Evolutionary conservation across 306 rosid species (phyloP), one percentile per base, ranked within the genome.

Genomic region (Cajanus cajan): DNA sequence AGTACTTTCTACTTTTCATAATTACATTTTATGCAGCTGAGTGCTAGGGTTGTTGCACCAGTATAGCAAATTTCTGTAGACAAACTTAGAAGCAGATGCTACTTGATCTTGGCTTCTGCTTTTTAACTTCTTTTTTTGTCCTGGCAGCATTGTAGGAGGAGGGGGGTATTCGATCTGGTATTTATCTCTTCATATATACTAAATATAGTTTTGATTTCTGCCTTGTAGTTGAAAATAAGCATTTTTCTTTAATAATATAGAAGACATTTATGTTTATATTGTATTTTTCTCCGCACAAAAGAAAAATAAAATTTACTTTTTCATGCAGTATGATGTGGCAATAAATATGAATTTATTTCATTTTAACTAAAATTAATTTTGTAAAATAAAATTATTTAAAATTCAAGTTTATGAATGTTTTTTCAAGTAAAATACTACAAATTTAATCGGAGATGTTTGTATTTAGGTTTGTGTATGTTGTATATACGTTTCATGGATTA

Each of bases 11-110:
- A 50, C 14, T 64, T 78, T 25, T 63, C 61, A 55, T 70, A 7
- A 39, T 14, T 67, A 75, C 64, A 80, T 34, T 54, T 74, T 77
- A 62, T 77, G 82, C 84, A 69, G 83, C 65, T 63, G 62, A 24
- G 75, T 73, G 83, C 68, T 9, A 12, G 48, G 76, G 80, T 78
- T 83, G 70, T 48, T 73, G 84, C 81, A 57, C 70, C 74, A 58
- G 73, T 31, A 31, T 71, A 37, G 73, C 69, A 8, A 57, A 45
- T 61, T 45, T 51, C 59, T 11, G 4, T 67, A 39, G 66, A 79
- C 62, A 77, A 67, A 40, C 62, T 39, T 40, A 11, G 58, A 55
- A 70, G 67, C 37, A 37, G 74, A 40, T 11, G 71, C 68, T 25
- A 41, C 9, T 77, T 65, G 45, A 70, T 21, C 41, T 47, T 6